Evolutionary conservation across 495 filamentous ascomycete species (phyloP).

Genomic region (Aspergillus nanangensis): DNA sequence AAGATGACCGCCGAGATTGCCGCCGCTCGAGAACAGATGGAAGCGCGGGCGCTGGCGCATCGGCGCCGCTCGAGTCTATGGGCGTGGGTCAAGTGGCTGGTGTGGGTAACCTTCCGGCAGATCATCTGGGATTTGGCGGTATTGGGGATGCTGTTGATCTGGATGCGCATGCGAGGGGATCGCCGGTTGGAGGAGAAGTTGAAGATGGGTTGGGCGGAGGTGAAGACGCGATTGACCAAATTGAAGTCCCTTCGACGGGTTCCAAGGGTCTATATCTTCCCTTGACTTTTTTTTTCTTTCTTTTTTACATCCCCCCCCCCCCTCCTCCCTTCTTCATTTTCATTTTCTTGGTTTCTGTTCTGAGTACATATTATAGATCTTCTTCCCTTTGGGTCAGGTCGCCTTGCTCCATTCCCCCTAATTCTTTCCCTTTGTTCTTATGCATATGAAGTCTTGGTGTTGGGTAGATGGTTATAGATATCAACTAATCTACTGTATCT

Average conservation of each 20-base stretch:
- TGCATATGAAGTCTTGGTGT: too few species aligned
- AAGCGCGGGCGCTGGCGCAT: conserved; percentile 43
- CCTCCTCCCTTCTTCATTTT: background rate
- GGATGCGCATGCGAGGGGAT: conserved; percentile 75
- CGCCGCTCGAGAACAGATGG: conserved; percentile 88
- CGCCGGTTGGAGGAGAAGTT: conserved; percentile 74
- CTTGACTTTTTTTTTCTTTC: conserved; percentile 13
- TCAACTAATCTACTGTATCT: background rate
- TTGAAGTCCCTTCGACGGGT: conserved; percentile 29
- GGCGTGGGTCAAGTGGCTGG: conserved; percentile 69
- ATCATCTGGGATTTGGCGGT: conserved; percentile 66
- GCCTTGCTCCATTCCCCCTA: background rate
- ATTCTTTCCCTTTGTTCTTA: conserved; percentile 8
- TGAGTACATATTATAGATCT: too few species aligned
- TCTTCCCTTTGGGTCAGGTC: too few species aligned
- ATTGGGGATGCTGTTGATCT: conserved; percentile 66
- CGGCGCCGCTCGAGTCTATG: conserved; percentile 49
- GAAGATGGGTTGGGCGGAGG: conserved; percentile 54
- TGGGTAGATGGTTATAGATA: conserved; percentile 10
- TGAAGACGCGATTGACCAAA: conserved; percentile 54
- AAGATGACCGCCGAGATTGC: conserved; percentile 91
- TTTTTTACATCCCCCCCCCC: conserved; percentile 1
- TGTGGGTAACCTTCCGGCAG: conserved; percentile 70
- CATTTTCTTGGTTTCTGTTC: conserved; percentile 1
- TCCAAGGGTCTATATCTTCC: conserved; percentile 19